phyloP scores from a whole-genome alignment of 371 early-diverging fungal genomes.

The Rhizopus microsporus region DNA sequence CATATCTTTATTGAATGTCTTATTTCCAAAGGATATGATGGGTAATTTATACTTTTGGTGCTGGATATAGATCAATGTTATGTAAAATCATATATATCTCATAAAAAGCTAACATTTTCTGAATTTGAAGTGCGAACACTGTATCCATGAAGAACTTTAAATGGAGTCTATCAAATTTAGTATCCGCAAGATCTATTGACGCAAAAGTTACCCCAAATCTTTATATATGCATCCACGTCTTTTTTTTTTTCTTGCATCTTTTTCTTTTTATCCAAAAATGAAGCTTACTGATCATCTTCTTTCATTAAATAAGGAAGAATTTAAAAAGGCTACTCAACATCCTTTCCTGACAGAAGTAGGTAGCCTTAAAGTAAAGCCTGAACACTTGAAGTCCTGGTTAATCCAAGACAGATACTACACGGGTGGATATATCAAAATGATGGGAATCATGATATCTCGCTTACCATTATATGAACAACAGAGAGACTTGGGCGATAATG shows the following conservation, averaged over 20 bases:
- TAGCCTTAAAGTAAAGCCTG: slow-evolving; percentile 15
- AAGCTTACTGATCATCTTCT: slow-evolving; percentile 26
- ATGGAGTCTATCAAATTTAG: too few relatives aligned
- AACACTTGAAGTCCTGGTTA: slow-evolving; percentile 30
- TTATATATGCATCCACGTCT: too few relatives aligned
- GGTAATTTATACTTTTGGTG: too few relatives aligned
- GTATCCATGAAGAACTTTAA: too few relatives aligned
- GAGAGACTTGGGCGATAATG: slow-evolving; percentile 22
- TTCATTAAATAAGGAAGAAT: slow-evolving; percentile 14
- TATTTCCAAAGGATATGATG: too few relatives aligned
- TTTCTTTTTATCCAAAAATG: slow-evolving; percentile 7
- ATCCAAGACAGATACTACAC: slow-evolving; percentile 30
- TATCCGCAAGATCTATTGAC: too few relatives aligned
- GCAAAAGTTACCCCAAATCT: too few relatives aligned
- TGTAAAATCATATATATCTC: too few relatives aligned
- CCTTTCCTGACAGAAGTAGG: slow-evolving; percentile 24
- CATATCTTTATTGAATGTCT: too few relatives aligned
- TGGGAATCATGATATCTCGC: slow-evolving; percentile 28
- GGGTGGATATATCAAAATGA: slow-evolving; percentile 29
- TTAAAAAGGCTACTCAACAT: slow-evolving; percentile 30
- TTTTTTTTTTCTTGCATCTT: background rate
- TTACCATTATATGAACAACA: slow-evolving; percentile 21
- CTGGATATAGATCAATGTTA: too few relatives aligned
- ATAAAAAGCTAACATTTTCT: too few relatives aligned
- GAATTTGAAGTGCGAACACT: too few relatives aligned